Evolutionary conservation across 306 rosid genomes (phyloP).

Genomic region (Ammopiptanthus mongolicus): DNA sequence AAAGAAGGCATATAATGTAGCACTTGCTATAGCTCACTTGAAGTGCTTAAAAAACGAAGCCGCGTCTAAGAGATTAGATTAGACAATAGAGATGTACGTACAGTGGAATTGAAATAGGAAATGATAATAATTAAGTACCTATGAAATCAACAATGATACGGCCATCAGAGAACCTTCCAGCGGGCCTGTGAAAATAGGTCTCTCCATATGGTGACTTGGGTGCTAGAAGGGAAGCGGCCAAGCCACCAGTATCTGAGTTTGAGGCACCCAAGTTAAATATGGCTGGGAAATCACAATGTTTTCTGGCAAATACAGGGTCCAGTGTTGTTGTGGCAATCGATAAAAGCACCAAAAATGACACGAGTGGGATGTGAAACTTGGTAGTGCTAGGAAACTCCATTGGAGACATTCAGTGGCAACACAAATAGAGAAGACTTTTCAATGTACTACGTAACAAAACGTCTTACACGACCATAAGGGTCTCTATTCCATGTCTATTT

Average conservation of each 20-base stretch:
- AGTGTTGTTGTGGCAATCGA: neutral
- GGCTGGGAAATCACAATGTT: constrained; percentile 35
- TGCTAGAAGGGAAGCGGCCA: constrained; percentile 18
- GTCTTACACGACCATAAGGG: too few species aligned
- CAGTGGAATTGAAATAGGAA: neutral
- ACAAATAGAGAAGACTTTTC: neutral
- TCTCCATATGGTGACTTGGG: constrained; percentile 32
- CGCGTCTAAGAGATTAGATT: neutral
- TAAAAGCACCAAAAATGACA: neutral
- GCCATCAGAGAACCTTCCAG: constrained; percentile 41
- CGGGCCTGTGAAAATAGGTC: constrained; percentile 38
- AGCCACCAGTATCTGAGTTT: constrained; percentile 47
- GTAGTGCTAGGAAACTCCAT: neutral
- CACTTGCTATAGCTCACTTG: too few species aligned
- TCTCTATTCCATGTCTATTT: too few species aligned
- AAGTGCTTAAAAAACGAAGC: neutral
- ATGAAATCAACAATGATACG: constrained; percentile 44
- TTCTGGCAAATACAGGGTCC: neutral
- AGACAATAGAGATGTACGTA: neutral
- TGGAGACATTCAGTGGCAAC: neutral
- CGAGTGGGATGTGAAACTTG: neutral
- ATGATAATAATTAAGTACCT: neutral
- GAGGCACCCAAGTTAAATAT: constrained; percentile 48
- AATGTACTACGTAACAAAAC: too few species aligned
- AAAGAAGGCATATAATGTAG: too few species aligned